Evolutionary conservation across 208 protist species (phyloP).

Genomic region (Acanthamoeba healyi): DNA sequence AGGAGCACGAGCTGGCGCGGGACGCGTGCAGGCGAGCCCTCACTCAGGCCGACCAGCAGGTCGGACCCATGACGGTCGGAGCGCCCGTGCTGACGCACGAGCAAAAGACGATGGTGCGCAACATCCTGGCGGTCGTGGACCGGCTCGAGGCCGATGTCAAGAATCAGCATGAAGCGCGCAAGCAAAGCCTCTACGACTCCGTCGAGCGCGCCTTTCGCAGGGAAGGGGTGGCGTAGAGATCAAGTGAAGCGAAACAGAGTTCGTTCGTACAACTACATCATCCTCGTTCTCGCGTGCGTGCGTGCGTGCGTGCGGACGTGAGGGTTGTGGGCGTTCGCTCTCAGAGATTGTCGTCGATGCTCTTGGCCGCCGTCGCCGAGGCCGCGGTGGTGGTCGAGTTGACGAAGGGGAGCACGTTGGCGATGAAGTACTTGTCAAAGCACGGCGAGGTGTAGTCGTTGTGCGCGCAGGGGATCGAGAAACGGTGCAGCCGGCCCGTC

Average conservation of each 20-base stretch:
- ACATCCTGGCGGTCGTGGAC: neutral
- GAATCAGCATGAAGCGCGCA: neutral
- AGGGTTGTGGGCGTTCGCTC: too few species aligned
- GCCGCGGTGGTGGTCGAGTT: neutral
- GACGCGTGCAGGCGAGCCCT: neutral
- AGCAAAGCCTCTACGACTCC: neutral
- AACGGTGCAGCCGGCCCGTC: conserved; percentile 44
- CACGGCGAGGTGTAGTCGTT: conserved; percentile 23
- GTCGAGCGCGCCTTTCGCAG: neutral
- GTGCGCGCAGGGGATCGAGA: conserved; percentile 4
- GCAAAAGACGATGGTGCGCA: neutral
- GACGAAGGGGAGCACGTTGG: conserved; percentile 38
- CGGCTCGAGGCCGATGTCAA: conserved; percentile 1
- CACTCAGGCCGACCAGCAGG: neutral
- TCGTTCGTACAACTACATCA: too few species aligned
- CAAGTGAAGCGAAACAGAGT: neutral
- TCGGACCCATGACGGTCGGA: neutral
- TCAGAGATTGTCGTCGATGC: too few species aligned
- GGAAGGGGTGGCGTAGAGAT: neutral
- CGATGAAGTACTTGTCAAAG: conserved; percentile 62
- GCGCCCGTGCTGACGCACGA: neutral
- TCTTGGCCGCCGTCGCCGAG: neutral
- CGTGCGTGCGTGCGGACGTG: too few species aligned
- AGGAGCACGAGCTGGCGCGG: conserved; percentile 25
- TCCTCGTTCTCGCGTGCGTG: too few species aligned